phyloP scores from a whole-genome alignment of 2,329 filamentous ascomycete species.

The Claviceps purpurea region DNA sequence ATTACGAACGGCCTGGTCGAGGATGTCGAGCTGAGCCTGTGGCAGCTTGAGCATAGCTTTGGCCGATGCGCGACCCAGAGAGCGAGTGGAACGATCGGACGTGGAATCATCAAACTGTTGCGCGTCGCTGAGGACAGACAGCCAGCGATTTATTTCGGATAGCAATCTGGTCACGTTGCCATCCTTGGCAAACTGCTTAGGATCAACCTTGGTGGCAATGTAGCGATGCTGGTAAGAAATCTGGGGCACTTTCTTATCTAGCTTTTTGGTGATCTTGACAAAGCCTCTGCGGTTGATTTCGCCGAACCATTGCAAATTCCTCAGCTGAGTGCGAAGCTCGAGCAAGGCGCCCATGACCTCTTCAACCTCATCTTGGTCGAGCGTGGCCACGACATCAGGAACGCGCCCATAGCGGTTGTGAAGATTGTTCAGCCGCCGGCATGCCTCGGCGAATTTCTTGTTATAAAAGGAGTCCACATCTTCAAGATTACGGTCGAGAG shows the following conservation, averaged over 20 bases:
- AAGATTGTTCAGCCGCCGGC: conserved; percentile 71
- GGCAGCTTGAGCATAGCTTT: conserved; percentile 64
- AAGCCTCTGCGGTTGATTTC: conserved; percentile 94
- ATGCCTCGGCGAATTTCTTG: conserved; percentile 78
- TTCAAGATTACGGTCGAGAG: conserved; percentile 91
- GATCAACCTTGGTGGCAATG: conserved; percentile 79
- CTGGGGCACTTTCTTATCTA: conserved; percentile 83
- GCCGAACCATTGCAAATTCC: conserved; percentile 94
- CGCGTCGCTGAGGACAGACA: conserved; percentile 66
- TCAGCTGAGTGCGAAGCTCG: conserved; percentile 72
- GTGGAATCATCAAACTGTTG: conserved; percentile 63
- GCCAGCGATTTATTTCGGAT: conserved; percentile 73
- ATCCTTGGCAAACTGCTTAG: conserved; percentile 74
- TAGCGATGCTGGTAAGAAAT: conserved; percentile 73
- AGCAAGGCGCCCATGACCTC: conserved; percentile 83
- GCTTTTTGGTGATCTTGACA: conserved; percentile 96
- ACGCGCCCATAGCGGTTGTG: conserved; percentile 76
- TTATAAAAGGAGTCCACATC: conserved; percentile 96
- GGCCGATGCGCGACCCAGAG: conserved; percentile 63
- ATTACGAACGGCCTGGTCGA: conserved; percentile 58
- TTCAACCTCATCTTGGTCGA: conserved; percentile 81
- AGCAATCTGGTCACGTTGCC: conserved; percentile 34
- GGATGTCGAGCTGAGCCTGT: conserved; percentile 49
- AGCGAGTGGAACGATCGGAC: conserved; percentile 62
- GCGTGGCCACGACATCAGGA: conserved; percentile 52